phyloP scores from a whole-genome alignment of 768 basidiomycete genomes.

The Sarcodon sp. region DNA sequence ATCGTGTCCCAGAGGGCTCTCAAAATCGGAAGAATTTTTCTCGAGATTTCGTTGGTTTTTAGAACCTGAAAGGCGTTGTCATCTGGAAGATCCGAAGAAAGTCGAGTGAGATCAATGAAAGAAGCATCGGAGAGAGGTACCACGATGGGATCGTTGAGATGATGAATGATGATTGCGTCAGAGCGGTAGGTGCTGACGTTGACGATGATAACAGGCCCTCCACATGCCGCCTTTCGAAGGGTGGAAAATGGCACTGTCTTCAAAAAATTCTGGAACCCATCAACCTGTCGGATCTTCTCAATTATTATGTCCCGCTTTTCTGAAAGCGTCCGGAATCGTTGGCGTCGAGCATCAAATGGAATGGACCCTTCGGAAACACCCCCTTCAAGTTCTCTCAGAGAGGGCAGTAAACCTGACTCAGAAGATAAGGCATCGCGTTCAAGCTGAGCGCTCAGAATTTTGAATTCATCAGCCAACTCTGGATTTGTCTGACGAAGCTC shows the following conservation, averaged over 20 bases:
- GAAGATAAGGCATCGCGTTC: no score
- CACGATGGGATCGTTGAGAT: constrained; percentile 2
- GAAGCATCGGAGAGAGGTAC: constrained; percentile 5
- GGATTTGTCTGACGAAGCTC: background rate
- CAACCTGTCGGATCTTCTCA: constrained; percentile 17
- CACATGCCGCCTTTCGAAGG: constrained; percentile 14
- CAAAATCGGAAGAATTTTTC: background rate
- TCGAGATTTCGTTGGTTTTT: background rate
- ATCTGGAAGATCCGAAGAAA: background rate
- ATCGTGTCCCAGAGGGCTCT: background rate
- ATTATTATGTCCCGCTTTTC: constrained; percentile 6
- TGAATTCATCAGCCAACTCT: background rate
- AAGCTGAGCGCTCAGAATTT: background rate
- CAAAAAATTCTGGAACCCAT: constrained; percentile 21
- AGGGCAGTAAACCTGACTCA: no score
- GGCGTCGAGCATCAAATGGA: background rate
- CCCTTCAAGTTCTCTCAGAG: no score
- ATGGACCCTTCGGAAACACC: background rate
- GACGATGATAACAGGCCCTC: constrained; percentile 25
- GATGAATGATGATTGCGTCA: constrained; percentile 21
- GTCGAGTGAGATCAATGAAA: constrained; percentile 2
- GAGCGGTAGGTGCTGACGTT: constrained; percentile 20
- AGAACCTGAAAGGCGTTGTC: background rate
- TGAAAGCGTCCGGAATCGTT: constrained; percentile 3
- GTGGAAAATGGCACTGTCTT: constrained; percentile 9